Evolutionary conservation across 495 filamentous ascomycete genomes (phyloP).

Genomic region (Paragyromitra xinjiangensis): DNA sequence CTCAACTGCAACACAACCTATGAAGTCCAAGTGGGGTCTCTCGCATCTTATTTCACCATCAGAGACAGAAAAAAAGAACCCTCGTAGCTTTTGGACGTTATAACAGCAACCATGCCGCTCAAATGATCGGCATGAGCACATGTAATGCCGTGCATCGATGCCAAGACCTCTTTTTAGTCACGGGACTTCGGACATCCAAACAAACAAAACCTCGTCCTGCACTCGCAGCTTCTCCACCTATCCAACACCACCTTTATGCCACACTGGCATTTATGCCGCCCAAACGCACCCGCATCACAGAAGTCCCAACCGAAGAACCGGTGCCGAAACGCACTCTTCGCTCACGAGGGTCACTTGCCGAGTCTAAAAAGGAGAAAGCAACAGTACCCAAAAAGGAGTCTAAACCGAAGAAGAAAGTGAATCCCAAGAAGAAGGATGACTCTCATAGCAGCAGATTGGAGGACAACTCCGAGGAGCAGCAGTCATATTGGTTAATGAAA

Average conservation of each 20-base stretch:
- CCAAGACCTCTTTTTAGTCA: slow-evolving; percentile 38
- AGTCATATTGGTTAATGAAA: slow-evolving; percentile 89
- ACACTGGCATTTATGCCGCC: slow-evolving; percentile 40
- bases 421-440: slow-evolving; percentile 19
- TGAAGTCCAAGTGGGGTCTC: slow-evolving; percentile 28
- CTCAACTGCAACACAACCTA: slow-evolving; percentile 45
- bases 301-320: slow-evolving; percentile 35
- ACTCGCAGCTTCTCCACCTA: slow-evolving; percentile 38
- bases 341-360: slow-evolving; percentile 20
- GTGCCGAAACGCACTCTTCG: slow-evolving; percentile 39
- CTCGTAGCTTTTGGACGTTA: slow-evolving; percentile 3
- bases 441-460: neutral
- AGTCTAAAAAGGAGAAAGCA: slow-evolving; percentile 21
- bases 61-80: slow-evolving; percentile 37
- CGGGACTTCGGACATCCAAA: slow-evolving; percentile 39
- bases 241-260: slow-evolving; percentile 39
- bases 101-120: slow-evolving; percentile 19
- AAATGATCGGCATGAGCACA: slow-evolving; percentile 27
- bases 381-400: slow-evolving; percentile 24
- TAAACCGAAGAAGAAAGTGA: slow-evolving; percentile 1
- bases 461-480: neutral
- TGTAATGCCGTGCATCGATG: slow-evolving; percentile 28
- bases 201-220: slow-evolving; percentile 36
- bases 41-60: slow-evolving; percentile 40
- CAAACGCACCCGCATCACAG: slow-evolving; percentile 42